A percentile compares a stretch with the other conserved stretches of the same genome.
Evolutionary conservation across 2,329 filamentous ascomycete species (phyloP).

Genomic region (Talaromyces sp.): DNA sequence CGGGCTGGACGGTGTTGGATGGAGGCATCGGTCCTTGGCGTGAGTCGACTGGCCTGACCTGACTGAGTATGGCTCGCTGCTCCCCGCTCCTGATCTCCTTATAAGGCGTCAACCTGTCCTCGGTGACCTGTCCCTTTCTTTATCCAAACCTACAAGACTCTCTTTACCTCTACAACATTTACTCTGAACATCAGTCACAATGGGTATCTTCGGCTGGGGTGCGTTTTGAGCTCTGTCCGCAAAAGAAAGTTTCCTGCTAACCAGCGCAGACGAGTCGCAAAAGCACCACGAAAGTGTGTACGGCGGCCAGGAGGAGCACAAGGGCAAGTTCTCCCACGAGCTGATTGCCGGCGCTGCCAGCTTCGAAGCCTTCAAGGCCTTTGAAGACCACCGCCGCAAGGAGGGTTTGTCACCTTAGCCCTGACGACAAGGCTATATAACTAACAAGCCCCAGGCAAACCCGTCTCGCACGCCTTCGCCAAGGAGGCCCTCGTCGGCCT

Average conservation of each 20-base stretch:
- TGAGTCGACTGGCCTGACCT: neutral
- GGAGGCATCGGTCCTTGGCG: neutral
- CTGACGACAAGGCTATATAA: neutral
- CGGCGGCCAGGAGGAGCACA: slow-evolving; percentile 44
- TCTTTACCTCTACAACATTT: neutral
- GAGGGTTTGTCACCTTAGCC: slow-evolving; percentile 48
- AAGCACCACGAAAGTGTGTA: slow-evolving; percentile 53
- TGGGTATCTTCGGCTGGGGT: slow-evolving; percentile 13
- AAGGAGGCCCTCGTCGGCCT: slow-evolving; percentile 71
- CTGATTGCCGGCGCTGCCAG: slow-evolving; percentile 68
- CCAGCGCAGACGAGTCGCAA: slow-evolving; percentile 44
- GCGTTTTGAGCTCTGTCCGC: neutral
- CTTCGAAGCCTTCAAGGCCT: slow-evolving; percentile 75
- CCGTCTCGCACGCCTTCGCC: slow-evolving; percentile 66
- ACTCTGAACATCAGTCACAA: neutral
- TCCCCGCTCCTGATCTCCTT: neutral
- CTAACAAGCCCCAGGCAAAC: slow-evolving; percentile 51
- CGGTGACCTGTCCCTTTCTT: neutral
- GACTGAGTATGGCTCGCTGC: neutral
- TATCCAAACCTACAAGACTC: neutral
- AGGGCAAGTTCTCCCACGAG: slow-evolving; percentile 66
- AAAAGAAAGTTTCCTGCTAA: neutral
- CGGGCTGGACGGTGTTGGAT: neutral
- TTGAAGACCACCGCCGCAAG: slow-evolving; percentile 67
- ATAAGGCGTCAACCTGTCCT: neutral